These are phyloP conservation scores for Solanum chmielewskii DNA, from an alignment of 257 asterid genomes.

Conservation along the genomic window DNA sequence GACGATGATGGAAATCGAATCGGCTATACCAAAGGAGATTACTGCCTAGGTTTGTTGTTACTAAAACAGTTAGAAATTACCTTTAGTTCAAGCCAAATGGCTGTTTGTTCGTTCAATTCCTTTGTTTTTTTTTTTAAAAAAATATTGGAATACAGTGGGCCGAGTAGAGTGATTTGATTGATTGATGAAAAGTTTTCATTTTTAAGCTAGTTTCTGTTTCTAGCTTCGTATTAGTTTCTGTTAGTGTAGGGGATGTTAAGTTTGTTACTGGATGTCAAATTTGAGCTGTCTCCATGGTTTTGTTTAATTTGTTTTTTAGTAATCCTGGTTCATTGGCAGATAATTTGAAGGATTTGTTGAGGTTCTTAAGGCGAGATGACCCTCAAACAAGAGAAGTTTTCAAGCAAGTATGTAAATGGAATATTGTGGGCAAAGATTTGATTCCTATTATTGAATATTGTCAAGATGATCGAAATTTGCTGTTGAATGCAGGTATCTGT, in stretches of 20 bases:
- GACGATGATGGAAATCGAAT: slow-evolving; percentile 54
- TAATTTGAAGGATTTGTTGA: slow-evolving; percentile 77
- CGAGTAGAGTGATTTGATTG: neutral
- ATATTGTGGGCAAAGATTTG: slow-evolving; percentile 54
- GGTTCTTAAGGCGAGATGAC: slow-evolving; percentile 89
- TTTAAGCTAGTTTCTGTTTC: neutral
- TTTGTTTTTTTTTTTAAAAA: neutral
- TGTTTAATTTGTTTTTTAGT: neutral
- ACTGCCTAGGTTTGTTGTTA: slow-evolving; percentile 44
- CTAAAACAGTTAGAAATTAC: neutral
- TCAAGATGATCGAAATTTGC: slow-evolving; percentile 70
- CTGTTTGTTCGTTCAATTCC: neutral
- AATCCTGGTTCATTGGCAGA: slow-evolving; percentile 27
- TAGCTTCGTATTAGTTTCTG: neutral
- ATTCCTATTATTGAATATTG: slow-evolving; percentile 65
- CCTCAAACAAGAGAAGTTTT: slow-evolving; percentile 87
- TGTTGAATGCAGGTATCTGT: slow-evolving; percentile 63
- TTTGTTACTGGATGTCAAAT: neutral
- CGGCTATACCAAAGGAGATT: slow-evolving; percentile 53
- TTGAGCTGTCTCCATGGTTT: neutral
- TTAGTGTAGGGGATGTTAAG: neutral
- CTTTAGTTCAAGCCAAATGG: neutral
- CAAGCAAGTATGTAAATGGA: slow-evolving; percentile 91
- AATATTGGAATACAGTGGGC: neutral
- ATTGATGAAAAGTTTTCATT: neutral